These are phyloP conservation scores for Malus hybrid DNA, from an alignment of 331 rosid genomes.

Conservation along the genomic window DNA sequence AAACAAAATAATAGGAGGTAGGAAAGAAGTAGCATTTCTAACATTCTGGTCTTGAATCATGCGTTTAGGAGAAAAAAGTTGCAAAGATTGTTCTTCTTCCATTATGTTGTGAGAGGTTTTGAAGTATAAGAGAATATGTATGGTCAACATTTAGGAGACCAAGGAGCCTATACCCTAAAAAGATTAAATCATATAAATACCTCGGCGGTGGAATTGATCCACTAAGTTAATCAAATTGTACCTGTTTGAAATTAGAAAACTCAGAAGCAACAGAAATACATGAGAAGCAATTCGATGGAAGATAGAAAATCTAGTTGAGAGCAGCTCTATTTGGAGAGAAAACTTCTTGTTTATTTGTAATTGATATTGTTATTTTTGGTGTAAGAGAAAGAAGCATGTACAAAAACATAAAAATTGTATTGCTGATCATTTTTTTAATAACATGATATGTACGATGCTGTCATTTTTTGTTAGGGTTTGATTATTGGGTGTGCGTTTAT, in stretches of 20 bases:
- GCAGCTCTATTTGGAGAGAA: too few species aligned
- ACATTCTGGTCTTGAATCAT: conserved; percentile 62
- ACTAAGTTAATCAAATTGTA: conserved; percentile 61
- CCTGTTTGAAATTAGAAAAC: conserved; percentile 40
- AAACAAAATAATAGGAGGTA: conserved; percentile 64
- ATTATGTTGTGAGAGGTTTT: too few species aligned
- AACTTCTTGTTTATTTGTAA: too few species aligned
- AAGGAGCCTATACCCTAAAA: conserved; percentile 40
- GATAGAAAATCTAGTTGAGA: too few species aligned
- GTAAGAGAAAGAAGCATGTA: too few species aligned
- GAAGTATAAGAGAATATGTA: background rate
- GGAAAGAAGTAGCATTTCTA: conserved; percentile 54
- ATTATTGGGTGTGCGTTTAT: too few species aligned
- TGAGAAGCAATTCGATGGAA: background rate
- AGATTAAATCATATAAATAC: conserved; percentile 66
- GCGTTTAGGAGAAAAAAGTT: conserved; percentile 73
- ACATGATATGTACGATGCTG: too few species aligned
- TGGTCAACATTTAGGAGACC: conserved; percentile 1
- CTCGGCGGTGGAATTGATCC: conserved; percentile 72
- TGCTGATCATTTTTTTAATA: too few species aligned
- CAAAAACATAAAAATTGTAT: too few species aligned
- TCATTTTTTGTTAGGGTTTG: too few species aligned
- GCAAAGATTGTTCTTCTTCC: conserved; percentile 30
- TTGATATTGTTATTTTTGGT: too few species aligned
- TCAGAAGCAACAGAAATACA: background rate